Evolutionary conservation across 805 yeast genomes (phyloP).

Genomic region (Saccharomycopsis sp.): DNA sequence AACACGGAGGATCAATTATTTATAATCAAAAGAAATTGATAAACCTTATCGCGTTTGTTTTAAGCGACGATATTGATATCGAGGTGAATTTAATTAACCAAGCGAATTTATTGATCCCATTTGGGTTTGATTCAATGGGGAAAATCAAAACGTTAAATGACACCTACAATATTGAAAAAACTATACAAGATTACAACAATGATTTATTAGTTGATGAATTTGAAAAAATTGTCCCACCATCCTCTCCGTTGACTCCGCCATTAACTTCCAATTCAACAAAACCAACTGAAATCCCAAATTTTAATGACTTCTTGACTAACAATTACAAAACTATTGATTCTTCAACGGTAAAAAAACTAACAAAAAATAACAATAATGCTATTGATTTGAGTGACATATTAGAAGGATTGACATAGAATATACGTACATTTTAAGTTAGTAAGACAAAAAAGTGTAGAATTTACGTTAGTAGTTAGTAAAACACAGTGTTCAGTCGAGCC

Average conservation of each 20-base stretch:
- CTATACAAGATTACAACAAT: background rate
- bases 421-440: background rate
- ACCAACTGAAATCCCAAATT: background rate
- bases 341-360: background rate
- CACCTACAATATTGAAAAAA: too few relatives aligned
- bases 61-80: background rate
- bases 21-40: background rate
- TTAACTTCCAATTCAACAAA: background rate
- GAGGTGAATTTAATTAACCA: constrained; percentile 5
- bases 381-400: background rate
- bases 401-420: too few relatives aligned
- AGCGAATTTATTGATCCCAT: constrained; percentile 8
- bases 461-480: too few relatives aligned
- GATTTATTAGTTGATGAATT: background rate
- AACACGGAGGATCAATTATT: constrained; percentile 15
- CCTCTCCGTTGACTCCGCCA: too few relatives aligned
- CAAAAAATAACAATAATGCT: background rate
- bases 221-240: background rate
- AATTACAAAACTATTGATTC: background rate
- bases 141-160: constrained; percentile 14
- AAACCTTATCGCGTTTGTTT: background rate
- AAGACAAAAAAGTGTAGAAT: background rate
- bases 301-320: background rate
- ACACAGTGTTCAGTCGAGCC: background rate
- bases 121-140: constrained; percentile 14